Evolutionary conservation across 176 grass and related monocot genomes (phyloP).

Genomic region (Miscanthus lutarioriparius): DNA sequence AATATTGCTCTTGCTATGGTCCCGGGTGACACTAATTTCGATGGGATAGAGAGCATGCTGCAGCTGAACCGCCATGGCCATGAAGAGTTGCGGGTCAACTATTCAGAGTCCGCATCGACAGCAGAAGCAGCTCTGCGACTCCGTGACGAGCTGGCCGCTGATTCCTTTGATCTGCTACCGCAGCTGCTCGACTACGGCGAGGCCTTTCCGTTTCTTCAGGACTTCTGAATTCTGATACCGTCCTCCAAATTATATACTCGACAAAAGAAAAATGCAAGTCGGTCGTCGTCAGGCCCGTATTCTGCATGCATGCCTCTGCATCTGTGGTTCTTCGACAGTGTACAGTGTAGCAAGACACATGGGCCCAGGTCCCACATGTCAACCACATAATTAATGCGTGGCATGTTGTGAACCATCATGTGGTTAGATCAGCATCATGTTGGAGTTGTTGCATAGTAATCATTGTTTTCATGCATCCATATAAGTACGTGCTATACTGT

Average conservation of each 20-base stretch:
- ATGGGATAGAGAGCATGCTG: background rate
- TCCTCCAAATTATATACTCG: no score
- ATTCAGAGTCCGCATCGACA: background rate
- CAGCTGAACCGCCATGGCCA: background rate
- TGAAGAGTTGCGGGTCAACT: background rate
- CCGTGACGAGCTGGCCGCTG: background rate
- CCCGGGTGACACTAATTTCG: background rate
- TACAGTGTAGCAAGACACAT: background rate
- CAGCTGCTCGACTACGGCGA: slow-evolving; percentile 20
- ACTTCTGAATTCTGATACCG: background rate
- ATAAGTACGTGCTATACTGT: background rate
- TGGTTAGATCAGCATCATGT: background rate
- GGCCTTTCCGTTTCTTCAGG: background rate
- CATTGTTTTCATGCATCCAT: background rate
- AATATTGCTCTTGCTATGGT: no score
- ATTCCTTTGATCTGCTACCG: background rate
- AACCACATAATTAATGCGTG: background rate
- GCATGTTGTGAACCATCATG: slow-evolving; percentile 2
- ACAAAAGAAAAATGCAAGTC: background rate
- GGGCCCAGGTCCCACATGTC: background rate
- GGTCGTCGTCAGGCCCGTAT: background rate
- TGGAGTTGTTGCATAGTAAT: background rate
- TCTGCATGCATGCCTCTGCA: background rate
- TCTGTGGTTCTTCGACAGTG: background rate
- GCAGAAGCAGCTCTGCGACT: background rate